Conservation (phyloP, 2,329 filamentous ascomycete species). For the Exophiala oligosperma region DNA sequence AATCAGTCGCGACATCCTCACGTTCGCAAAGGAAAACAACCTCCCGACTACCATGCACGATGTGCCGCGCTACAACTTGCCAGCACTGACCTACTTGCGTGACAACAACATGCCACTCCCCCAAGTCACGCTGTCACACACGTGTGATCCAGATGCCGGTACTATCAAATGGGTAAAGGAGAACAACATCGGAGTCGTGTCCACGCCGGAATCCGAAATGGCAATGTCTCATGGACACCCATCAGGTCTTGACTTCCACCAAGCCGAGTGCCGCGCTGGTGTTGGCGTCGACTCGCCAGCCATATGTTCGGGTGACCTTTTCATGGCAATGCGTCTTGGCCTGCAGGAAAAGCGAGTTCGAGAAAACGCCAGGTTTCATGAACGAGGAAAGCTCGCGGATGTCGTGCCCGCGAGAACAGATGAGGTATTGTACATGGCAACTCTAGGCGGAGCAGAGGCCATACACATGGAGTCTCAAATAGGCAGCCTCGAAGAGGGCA, state of each 20-base stretch:
- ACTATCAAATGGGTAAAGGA: conserved; percentile 27
- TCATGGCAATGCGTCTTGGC: conserved; percentile 31
- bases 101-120: conserved; percentile 1
- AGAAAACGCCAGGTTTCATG: conserved; percentile 32
- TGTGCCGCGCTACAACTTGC: conserved; percentile 29
- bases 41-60: conserved; percentile 32
- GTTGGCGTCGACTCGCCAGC: conserved; percentile 36
- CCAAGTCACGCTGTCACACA: conserved; percentile 43
- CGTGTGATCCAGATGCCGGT: conserved; percentile 28
- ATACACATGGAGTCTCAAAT: conserved; percentile 43
- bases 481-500: conserved; percentile 48
- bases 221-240: conserved; percentile 45
- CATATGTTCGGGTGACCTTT: conserved; percentile 31
- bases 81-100: background rate
- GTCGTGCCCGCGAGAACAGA: conserved; percentile 37
- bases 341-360: conserved; percentile 33
- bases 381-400: conserved; percentile 28
- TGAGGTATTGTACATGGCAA: conserved; percentile 52
- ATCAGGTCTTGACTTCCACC: conserved; percentile 35
- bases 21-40: conserved; percentile 11
- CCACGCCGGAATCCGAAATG: conserved; percentile 51
- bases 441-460: conserved; percentile 46
- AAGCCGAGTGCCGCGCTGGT: conserved; percentile 24
- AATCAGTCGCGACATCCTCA: conserved; percentile 15
- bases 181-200: conserved; percentile 35